Conservation (phyloP, 352 stramenopile species). For the Pythium grandisporangium region DNA sequence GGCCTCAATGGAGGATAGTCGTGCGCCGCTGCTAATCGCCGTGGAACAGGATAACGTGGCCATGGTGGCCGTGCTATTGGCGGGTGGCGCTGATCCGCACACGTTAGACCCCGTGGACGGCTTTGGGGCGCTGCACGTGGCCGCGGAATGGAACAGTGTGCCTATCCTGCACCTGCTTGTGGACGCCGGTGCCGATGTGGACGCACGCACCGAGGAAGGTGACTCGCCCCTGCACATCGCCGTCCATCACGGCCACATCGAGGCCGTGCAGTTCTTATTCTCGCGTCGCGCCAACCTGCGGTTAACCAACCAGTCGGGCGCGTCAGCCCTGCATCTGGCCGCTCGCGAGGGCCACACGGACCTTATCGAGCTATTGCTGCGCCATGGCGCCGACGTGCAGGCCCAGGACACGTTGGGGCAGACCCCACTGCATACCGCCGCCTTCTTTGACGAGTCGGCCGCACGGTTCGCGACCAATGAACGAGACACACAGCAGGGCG, state of each 20-base stretch:
- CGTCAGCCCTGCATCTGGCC: slow-evolving; percentile 16
- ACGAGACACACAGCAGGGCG: slow-evolving; percentile 8
- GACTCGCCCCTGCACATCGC: slow-evolving; percentile 20
- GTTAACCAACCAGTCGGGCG: slow-evolving; percentile 1
- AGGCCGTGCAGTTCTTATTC: slow-evolving; percentile 10
- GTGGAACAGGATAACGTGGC: slow-evolving; percentile 9
- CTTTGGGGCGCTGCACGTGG: slow-evolving; percentile 17
- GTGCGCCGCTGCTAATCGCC: slow-evolving; percentile 5
- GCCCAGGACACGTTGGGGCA: slow-evolving; percentile 9
- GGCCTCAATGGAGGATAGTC: too few relatives aligned
- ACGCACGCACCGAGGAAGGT: slow-evolving; percentile 10
- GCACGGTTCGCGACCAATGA: slow-evolving; percentile 6
- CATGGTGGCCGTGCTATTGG: slow-evolving; percentile 1
- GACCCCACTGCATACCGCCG: slow-evolving; percentile 10
- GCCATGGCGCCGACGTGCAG: slow-evolving; percentile 13
- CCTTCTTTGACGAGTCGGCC: slow-evolving; percentile 12
- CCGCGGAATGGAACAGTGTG: slow-evolving; percentile 20
- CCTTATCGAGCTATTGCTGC: slow-evolving; percentile 19
- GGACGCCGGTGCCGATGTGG: slow-evolving; percentile 11
- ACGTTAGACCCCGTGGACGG: slow-evolving; percentile 3
- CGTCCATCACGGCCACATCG: slow-evolving; percentile 9
- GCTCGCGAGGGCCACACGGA: slow-evolving; percentile 18
- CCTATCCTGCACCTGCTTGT: slow-evolving; percentile 12
- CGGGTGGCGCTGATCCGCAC: background rate
- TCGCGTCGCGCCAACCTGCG: slow-evolving; percentile 13